Percentiles rank a stretch among this genome's conserved stretches.
These are phyloP conservation scores for Calonectria henricotiae DNA, from an alignment of 2,329 filamentous ascomycete genomes.

Conservation along the genomic window DNA sequence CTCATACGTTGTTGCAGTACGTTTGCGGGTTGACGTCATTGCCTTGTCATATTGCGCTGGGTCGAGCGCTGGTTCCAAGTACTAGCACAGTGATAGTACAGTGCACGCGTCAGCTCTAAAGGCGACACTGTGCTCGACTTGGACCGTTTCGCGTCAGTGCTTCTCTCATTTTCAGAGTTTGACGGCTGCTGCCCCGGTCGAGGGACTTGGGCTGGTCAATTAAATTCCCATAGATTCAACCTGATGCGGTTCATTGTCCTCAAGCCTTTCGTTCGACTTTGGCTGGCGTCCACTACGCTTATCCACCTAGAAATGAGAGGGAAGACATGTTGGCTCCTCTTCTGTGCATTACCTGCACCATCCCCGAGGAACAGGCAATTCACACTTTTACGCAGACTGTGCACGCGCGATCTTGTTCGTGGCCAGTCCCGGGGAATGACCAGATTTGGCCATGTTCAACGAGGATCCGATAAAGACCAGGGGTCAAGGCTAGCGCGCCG, in stretches of 20 bases:
- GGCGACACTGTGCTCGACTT: slow-evolving; percentile 45
- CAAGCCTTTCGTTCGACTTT: background rate
- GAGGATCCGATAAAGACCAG: slow-evolving; percentile 44
- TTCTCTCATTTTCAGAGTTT: slow-evolving; percentile 29
- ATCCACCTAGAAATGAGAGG: background rate
- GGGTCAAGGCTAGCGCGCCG: slow-evolving; percentile 44
- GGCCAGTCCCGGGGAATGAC: slow-evolving; percentile 38
- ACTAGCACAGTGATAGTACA: slow-evolving; percentile 47
- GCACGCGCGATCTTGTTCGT: slow-evolving; percentile 42
- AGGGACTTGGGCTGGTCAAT: slow-evolving; percentile 8
- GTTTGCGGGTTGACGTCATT: slow-evolving; percentile 49
- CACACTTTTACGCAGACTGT: slow-evolving; percentile 19
- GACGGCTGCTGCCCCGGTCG: slow-evolving; percentile 2
- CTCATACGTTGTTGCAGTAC: slow-evolving; percentile 36
- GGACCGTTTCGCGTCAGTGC: slow-evolving; percentile 33
- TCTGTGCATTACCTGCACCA: background rate
- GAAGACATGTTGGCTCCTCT: background rate
- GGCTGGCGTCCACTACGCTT: background rate
- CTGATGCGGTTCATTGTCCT: background rate
- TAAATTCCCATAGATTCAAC: background rate
- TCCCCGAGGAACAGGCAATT: slow-evolving; percentile 5
- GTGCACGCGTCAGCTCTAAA: slow-evolving; percentile 27
- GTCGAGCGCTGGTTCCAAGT: slow-evolving; percentile 37
- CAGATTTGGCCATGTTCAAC: slow-evolving; percentile 35
- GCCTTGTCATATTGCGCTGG: slow-evolving; percentile 48